Conservation (phyloP, 2,329 filamentous ascomycete genomes). For the Pseudocercospora cruenta region DNA sequence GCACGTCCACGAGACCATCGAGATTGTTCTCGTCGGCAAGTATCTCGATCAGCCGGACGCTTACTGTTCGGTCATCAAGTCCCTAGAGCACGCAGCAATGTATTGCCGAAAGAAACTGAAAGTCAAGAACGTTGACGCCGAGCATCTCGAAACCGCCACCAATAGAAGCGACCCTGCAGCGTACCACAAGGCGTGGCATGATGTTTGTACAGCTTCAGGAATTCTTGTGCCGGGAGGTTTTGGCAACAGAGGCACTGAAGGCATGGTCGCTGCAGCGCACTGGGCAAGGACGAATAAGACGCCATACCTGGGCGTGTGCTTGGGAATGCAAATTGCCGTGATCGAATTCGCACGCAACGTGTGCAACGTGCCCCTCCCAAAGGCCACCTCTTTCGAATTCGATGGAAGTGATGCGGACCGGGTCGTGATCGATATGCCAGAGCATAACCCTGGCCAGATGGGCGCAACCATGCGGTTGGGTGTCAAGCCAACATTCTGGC, state of each 20-base stretch:
- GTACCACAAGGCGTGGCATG: conserved; percentile 81
- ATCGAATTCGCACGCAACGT: conserved; percentile 84
- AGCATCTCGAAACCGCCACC: conserved; percentile 73
- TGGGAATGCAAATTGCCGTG: conserved; percentile 91
- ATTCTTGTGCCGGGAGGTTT: conserved; percentile 78
- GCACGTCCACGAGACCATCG: conserved; percentile 69
- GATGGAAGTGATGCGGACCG: conserved; percentile 64
- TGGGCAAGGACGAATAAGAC: conserved; percentile 82
- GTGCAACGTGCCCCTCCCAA: conserved; percentile 60
- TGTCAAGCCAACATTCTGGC: conserved; percentile 73
- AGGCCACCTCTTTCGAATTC: conserved; percentile 62
- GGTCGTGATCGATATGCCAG: conserved; percentile 90
- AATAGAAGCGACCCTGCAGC: conserved; percentile 66
- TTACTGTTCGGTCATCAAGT: conserved; percentile 82
- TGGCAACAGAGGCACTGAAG: conserved; percentile 78
- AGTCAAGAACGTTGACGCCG: conserved; percentile 81
- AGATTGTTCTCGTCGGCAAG: conserved; percentile 89
- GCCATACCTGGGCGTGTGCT: conserved; percentile 86
- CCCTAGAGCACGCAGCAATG: conserved; percentile 91
- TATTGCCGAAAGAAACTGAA: conserved; percentile 77
- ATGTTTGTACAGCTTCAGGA: conserved; percentile 70
- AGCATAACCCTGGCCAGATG: conserved; percentile 74
- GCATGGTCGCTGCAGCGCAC: conserved; percentile 85
- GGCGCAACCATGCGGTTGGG: conserved; percentile 89
- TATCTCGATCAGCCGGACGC: conserved; percentile 84